These are phyloP conservation scores for Aquanectria penicillioides DNA, from an alignment of 2,329 filamentous ascomycete genomes.

Conservation along the genomic window DNA sequence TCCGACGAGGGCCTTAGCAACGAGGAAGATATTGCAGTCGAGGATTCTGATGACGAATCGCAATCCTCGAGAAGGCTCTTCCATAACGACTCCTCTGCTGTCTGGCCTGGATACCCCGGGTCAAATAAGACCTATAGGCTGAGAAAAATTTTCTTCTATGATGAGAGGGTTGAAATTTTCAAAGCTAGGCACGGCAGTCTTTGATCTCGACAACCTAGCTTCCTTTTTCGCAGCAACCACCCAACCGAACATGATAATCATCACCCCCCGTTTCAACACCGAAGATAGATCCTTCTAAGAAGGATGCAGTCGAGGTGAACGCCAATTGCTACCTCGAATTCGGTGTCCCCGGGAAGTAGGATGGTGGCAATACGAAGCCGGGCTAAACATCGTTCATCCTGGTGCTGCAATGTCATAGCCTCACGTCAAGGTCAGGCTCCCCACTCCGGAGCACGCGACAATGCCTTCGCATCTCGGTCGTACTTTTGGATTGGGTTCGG, in stretches of 20 bases:
- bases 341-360: slow-evolving; percentile 12
- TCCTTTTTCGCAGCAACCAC: background rate
- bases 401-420: slow-evolving; percentile 4
- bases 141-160: slow-evolving; percentile 19
- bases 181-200: slow-evolving; percentile 21
- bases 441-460: slow-evolving; percentile 1
- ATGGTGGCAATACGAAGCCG: background rate
- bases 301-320: background rate
- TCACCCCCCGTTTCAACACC: background rate
- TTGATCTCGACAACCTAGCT: background rate
- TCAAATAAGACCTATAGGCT: slow-evolving; percentile 19
- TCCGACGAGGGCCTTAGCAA: slow-evolving; percentile 15
- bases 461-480: slow-evolving; percentile 9
- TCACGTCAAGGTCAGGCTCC: slow-evolving; percentile 13
- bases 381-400: slow-evolving; percentile 2
- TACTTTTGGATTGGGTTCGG: slow-evolving; percentile 9
- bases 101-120: background rate
- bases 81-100: slow-evolving; percentile 2
- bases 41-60: slow-evolving; percentile 24
- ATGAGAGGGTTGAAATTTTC: slow-evolving; percentile 27
- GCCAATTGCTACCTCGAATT: background rate
- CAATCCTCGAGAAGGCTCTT: slow-evolving; percentile 18
- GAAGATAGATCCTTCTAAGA: slow-evolving; percentile 9
- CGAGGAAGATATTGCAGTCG: slow-evolving; percentile 14
- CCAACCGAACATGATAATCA: background rate